These are phyloP conservation scores for Anthracocystis walkeri DNA, from an alignment of 1,284 basidiomycete species.

Conservation along the genomic window DNA sequence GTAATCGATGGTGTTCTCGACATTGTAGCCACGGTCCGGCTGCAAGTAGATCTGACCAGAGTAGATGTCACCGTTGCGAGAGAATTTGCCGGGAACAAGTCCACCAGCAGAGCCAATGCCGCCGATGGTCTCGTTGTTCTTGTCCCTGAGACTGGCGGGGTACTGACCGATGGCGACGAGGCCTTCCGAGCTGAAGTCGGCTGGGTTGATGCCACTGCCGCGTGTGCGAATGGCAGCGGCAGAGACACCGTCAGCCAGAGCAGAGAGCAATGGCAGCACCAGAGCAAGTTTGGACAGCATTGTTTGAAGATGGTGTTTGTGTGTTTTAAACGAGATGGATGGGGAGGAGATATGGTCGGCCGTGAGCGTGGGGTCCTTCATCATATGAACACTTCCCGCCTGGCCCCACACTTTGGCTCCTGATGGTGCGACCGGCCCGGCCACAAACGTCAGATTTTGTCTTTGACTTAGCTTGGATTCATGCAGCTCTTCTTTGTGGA, in stretches of 20 bases:
- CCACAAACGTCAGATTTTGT: no score
- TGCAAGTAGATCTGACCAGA: constrained; percentile 73
- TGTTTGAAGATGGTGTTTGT: background rate
- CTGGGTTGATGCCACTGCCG: constrained; percentile 32
- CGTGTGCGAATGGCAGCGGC: constrained; percentile 23
- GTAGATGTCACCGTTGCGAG: constrained; percentile 59
- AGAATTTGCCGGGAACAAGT: constrained; percentile 37
- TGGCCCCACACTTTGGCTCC: no score
- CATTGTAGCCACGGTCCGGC: constrained; percentile 74
- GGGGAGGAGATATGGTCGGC: background rate
- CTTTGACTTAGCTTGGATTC: background rate
- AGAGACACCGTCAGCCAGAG: constrained; percentile 8
- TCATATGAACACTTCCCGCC: background rate
- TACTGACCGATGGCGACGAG: constrained; percentile 69
- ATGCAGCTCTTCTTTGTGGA: background rate
- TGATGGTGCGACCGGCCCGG: no score
- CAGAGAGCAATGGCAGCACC: constrained; percentile 20
- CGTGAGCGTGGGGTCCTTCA: background rate
- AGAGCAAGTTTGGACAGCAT: constrained; percentile 23
- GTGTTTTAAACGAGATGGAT: background rate
- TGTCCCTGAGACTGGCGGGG: constrained; percentile 60
- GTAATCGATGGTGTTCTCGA: constrained; percentile 74
- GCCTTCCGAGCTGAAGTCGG: constrained; percentile 66
- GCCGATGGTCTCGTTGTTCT: constrained; percentile 68
- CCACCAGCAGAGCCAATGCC: constrained; percentile 62